phyloP scores from a whole-genome alignment of 768 basidiomycete species.

The Clathrus columnatus region DNA sequence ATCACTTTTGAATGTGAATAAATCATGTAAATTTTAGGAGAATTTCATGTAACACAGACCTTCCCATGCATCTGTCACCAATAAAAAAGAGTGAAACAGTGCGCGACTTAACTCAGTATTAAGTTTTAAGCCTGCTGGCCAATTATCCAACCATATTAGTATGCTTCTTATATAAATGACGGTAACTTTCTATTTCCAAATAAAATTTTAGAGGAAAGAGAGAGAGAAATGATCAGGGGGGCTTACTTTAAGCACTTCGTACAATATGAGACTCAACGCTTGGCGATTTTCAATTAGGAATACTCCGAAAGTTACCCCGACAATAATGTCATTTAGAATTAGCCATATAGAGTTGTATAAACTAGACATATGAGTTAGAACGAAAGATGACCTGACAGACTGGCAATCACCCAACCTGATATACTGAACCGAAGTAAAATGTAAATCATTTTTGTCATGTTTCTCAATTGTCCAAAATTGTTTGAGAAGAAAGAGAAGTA shows the following conservation, averaged over 20 bases:
- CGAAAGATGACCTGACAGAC: not conserved
- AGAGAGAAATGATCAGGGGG: not conserved
- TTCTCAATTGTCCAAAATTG: conserved; percentile 33
- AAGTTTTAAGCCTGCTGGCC: conserved; percentile 94
- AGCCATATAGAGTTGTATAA: conserved; percentile 93
- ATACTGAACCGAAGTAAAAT: conserved; percentile 47
- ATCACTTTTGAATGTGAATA: conserved; percentile 20
- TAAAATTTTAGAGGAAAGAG: conserved; percentile 8
- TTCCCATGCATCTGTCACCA: conserved; percentile 60
- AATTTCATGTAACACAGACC: conserved; percentile 44
- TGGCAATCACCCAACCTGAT: conserved; percentile 45
- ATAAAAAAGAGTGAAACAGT: conserved; percentile 64
- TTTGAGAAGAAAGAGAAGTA: conserved; percentile 34
- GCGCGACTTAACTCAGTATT: conserved; percentile 90
- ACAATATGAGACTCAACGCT: conserved; percentile 32
- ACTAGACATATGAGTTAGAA: conserved; percentile 28
- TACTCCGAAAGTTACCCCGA: conserved; percentile 65
- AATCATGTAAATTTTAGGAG: not conserved
- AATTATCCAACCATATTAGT: conserved; percentile 81
- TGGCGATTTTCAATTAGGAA: conserved; percentile 62
- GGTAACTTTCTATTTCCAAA: conserved; percentile 21
- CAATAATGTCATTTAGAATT: conserved; percentile 80
- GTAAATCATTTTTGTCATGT: conserved; percentile 27
- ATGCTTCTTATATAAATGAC: conserved; percentile 41
- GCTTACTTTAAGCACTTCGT: conserved; percentile 32